Conservation (phyloP, 1,139 yeast genomes). For the Saccharomyces uvarum region DNA sequence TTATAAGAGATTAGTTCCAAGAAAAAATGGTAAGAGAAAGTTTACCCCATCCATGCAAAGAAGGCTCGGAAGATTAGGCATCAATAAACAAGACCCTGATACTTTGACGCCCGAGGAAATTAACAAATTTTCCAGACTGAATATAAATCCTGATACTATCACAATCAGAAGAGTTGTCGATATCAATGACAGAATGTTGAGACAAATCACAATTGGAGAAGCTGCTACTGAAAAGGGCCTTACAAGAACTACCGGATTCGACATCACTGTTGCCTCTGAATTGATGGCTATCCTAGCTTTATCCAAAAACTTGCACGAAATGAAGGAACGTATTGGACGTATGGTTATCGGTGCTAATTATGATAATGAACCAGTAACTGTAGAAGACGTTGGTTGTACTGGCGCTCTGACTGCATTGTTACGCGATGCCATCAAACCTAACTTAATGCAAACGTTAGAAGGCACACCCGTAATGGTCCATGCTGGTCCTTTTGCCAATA, state of each 20-base stretch:
- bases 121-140: conserved; percentile 52
- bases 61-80: conserved; percentile 57
- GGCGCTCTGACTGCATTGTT: conserved; percentile 74
- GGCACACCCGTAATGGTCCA: conserved; percentile 82
- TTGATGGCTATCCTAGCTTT: conserved; percentile 75
- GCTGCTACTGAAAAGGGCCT: conserved; percentile 73
- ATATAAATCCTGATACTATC: conserved; percentile 66
- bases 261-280: conserved; percentile 76
- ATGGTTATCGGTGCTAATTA: conserved; percentile 63
- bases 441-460: conserved; percentile 76
- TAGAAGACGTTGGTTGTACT: conserved; percentile 72
- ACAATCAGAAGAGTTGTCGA: conserved; percentile 75
- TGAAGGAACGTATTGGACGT: conserved; percentile 62
- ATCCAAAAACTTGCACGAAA: conserved; percentile 56
- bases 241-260: conserved; percentile 68
- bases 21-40: conserved; percentile 53
- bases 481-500: conserved; percentile 83
- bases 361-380: conserved; percentile 60
- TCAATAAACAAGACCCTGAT: conserved; percentile 59
- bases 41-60: conserved; percentile 63
- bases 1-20: conserved; percentile 64
- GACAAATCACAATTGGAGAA: conserved; percentile 69
- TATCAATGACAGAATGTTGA: conserved; percentile 68
- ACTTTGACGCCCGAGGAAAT: conserved; percentile 61
- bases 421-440: conserved; percentile 78